Conservation (phyloP, 345 rosid genomes). For the Psidium guajava region DNA sequence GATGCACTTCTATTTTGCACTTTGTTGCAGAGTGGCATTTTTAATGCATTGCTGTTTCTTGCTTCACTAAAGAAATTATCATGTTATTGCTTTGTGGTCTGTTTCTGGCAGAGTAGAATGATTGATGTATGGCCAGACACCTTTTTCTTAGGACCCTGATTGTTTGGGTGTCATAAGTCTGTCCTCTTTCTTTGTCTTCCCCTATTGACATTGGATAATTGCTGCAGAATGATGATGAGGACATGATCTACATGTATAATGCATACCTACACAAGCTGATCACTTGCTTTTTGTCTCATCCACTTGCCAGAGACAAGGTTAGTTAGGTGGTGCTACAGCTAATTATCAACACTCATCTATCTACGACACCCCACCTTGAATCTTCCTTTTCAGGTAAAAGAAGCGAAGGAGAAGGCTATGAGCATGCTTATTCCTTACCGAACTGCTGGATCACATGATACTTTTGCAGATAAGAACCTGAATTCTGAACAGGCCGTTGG, state of each 20-base stretch:
- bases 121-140: background rate
- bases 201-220: slow-evolving; percentile 7
- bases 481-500: slow-evolving; percentile 43
- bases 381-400: slow-evolving; percentile 53
- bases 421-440: slow-evolving; percentile 54
- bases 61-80: background rate
- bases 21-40: background rate
- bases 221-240: slow-evolving; percentile 81
- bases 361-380: background rate
- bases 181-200: background rate
- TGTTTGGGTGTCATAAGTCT: background rate
- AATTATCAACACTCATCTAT: background rate
- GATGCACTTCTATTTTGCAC: background rate
- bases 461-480: slow-evolving; percentile 33
- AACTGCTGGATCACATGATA: slow-evolving; percentile 34
- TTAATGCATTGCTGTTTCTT: background rate
- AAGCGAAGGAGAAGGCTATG: slow-evolving; percentile 90
- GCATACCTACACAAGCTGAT: slow-evolving; percentile 89
- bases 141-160: background rate
- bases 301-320: slow-evolving; percentile 89
- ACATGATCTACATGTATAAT: slow-evolving; percentile 79
- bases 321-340: slow-evolving; percentile 4
- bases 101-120: background rate
- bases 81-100: background rate
- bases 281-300: slow-evolving; percentile 83